Evolutionary conservation across 2,329 filamentous ascomycete genomes (phyloP), one percentile per base, ranked within the genome.

Genomic region (Penicillium sp.): DNA sequence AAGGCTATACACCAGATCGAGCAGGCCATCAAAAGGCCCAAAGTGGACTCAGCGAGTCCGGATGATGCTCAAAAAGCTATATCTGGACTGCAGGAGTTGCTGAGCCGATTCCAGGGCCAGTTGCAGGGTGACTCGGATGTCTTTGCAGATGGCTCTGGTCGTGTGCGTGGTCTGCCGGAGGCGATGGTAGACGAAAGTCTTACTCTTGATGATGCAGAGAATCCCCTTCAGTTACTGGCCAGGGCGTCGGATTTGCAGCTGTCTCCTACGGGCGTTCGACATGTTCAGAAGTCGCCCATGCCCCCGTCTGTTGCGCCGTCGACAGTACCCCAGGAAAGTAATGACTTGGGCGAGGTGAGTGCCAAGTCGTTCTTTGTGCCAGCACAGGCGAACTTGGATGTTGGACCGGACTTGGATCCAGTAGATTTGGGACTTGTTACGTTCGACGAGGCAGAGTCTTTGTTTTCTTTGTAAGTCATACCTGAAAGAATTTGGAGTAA

Each of bases 1-100:
- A 92, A 91, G 76, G 89, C 89, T 3, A 84, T 92, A 22, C 87
- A 86, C 70, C 89, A 91, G 71, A 89, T 92, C 63, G 88, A 91
- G 70, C 87, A 91, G 73, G 90, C 89, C 13, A 79, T 89, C 58
- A 83, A 85, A 71, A 79, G 87, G 53, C 83, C 86, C 26, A 80
- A 82, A 58, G 74, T 82, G 56, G 79, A 82, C 50, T 70, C 80
- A 4, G 75, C 76, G 45, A 75, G 78, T 8, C 73, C 79, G 28
- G 77, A 78, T 62, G 77, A 79, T 49, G 78, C 82, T 15, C 76
- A 80, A 53, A 81, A 78, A 33, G 74, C 75, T 10, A 72, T 76
- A 12, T 68, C 75, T 8, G 80, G 81, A 62, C 70, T 88, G 30
- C 82, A 85, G 59, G 81, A 80, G 53, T 77, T 88, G 15, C 78